Evolutionary conservation across 23 red algal genomes (phyloP), one percentile per base, ranked within the genome.

Genomic region (Chondrus crispus): DNA sequence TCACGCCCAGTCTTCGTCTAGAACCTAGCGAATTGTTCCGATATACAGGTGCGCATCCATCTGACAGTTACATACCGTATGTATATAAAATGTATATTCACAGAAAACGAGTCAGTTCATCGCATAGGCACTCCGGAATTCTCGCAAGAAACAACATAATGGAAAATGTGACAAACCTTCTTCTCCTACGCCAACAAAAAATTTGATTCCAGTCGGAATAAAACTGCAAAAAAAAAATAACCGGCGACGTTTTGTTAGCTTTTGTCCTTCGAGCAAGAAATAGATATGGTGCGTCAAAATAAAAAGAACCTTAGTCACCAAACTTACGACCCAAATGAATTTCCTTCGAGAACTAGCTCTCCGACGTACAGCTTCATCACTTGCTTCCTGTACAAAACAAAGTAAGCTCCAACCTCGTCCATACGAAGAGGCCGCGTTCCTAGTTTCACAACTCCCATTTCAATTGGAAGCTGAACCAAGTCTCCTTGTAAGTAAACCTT

Each of bases 191-290:
- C 89, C 89, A 73, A 92, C 49, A 33, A 62, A 92, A 49, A 78
- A 92, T 41, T 73, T 82, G 62, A 92, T 82, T 5, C 89, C 89
- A 45, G 89, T 92, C n/a, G 76, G 64, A 37, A 92, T 92, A 58
- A 92, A 92, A 62, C 84, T 87, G 32, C 19, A 76, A 40, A 43
- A 39, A 40, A 55, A 13, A 55, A 55, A 20, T 14, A 24, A 13
- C 20, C 26, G 2, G 62, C 4, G 40, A 30, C 42, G 45, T 50
- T 11, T 55, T 36, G 36, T 39, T 46, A 76, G 13, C 44, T 71
- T 18, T n/a, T 14, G 37, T 24, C 20, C 43, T 14, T 46, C 64
- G 55, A 66, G 30, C 40, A 18, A 46, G 64, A 69, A 71, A 32
- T 19, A 63, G 18, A n/a, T 19, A 6, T 52, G 66, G 40, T 85